A percentile compares a stretch with the other conserved stretches of the same genome.
These are phyloP conservation scores for Coemansia sp. DNA, from an alignment of 192 early-diverging fungal species.

Conservation along the genomic window DNA sequence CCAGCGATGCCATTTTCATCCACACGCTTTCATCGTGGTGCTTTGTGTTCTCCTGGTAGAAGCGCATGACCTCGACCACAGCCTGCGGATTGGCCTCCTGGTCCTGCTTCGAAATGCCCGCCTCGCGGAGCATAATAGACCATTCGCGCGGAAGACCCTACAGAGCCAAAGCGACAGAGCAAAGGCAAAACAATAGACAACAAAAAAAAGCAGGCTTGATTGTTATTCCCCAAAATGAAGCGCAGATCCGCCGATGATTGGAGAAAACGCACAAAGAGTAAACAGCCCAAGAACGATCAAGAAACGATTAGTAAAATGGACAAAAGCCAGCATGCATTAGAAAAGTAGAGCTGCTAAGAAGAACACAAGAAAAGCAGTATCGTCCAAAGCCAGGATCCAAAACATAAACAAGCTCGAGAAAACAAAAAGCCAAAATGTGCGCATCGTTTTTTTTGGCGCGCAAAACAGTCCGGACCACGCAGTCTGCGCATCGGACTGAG, in stretches of 20 bases:
- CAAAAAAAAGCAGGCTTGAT: constrained; percentile 1
- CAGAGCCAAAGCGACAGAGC: background rate
- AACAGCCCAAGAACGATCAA: background rate
- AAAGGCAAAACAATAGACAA: background rate
- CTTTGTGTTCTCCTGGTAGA: constrained; percentile 71
- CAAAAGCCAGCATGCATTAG: background rate
- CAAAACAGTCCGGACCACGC: background rate
- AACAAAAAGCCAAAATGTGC: too few species aligned
- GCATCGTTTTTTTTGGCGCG: too few species aligned
- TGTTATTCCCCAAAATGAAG: background rate
- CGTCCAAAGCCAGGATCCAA: background rate
- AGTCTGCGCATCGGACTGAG: background rate
- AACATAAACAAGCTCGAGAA: background rate
- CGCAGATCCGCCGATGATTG: constrained; percentile 6
- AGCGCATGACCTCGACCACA: constrained; percentile 79
- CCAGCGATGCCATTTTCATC: constrained; percentile 50
- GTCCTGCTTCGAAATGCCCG: constrained; percentile 93
- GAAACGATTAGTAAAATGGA: background rate
- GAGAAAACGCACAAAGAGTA: constrained; percentile 3
- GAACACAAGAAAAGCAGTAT: constrained; percentile 6
- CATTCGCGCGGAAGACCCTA: constrained; percentile 95
- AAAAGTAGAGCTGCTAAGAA: background rate
- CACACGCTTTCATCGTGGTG: constrained; percentile 53
- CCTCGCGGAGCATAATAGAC: constrained; percentile 86
- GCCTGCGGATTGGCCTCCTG: constrained; percentile 92